phyloP scores from a whole-genome alignment of 768 basidiomycete genomes.

The Lanmaoa pseudosensibilis region DNA sequence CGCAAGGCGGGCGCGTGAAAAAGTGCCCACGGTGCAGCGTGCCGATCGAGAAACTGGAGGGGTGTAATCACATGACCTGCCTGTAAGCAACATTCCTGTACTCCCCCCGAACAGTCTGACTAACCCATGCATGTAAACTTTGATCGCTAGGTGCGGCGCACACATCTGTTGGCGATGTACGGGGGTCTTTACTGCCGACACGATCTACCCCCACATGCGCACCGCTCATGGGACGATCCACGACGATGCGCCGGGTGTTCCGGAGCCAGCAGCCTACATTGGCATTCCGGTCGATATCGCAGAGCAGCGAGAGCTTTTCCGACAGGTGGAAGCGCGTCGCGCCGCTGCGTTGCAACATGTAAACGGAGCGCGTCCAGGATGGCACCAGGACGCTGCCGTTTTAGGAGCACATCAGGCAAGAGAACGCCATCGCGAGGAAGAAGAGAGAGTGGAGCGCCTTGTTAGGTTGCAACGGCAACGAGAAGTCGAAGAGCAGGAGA shows the following conservation, averaged over 20 bases:
- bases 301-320: conserved; percentile 22
- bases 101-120: no score
- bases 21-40: conserved; percentile 69
- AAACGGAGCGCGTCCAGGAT: background rate
- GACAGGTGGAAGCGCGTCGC: conserved; percentile 16
- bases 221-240: conserved; percentile 33
- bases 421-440: conserved; percentile 2
- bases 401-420: background rate
- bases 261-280: conserved; percentile 7
- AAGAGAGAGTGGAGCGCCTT: background rate
- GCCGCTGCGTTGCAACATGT: background rate
- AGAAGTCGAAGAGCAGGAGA: conserved; percentile 2
- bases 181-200: conserved; percentile 34
- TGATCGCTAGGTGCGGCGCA: conserved; percentile 52
- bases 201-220: conserved; percentile 42
- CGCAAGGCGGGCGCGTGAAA: conserved; percentile 59
- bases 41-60: conserved; percentile 66
- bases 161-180: conserved; percentile 77
- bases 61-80: conserved; percentile 82
- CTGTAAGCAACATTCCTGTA: conserved; percentile 16
- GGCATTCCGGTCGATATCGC: conserved; percentile 19
- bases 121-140: background rate
- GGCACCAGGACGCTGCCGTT: background rate
- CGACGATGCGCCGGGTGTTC: conserved; percentile 10
- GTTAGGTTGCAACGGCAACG: background rate